A percentile compares a stretch with the other conserved stretches of the same genome.
These are phyloP conservation scores for Trichoderma gracile DNA, from an alignment of 2,329 filamentous ascomycete species.

Conservation along the genomic window DNA sequence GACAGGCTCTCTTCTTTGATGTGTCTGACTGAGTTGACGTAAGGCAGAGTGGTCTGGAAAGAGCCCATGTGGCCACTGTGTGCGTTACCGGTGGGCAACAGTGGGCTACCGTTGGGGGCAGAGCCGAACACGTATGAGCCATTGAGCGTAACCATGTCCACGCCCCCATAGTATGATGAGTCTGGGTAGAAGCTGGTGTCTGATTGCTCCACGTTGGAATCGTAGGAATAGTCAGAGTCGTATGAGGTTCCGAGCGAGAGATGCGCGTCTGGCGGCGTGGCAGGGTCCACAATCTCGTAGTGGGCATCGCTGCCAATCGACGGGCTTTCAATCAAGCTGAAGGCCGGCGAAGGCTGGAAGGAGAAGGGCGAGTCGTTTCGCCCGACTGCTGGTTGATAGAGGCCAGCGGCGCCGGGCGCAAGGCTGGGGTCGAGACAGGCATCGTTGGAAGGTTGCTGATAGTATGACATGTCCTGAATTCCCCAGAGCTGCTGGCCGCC, in stretches of 20 bases:
- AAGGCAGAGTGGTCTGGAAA: not conserved
- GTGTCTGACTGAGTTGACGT: not conserved
- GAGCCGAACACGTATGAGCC: not conserved
- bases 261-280: slow-evolving; percentile 16
- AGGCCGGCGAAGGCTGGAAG: slow-evolving; percentile 4
- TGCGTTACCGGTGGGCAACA: not conserved
- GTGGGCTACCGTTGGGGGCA: not conserved
- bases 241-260: slow-evolving; percentile 9
- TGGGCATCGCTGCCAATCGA: slow-evolving; percentile 17
- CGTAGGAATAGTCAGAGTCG: slow-evolving; percentile 9
- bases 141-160: not conserved
- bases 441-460: not conserved
- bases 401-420: not conserved
- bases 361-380: slow-evolving; percentile 11
- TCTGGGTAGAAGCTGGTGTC: not conserved
- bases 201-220: not conserved
- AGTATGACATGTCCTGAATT: not conserved
- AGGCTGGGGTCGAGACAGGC: not conserved
- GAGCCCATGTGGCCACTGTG: not conserved
- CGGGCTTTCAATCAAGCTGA: slow-evolving; percentile 14
- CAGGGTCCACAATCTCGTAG: slow-evolving; percentile 2
- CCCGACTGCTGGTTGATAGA: not conserved
- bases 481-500: not conserved
- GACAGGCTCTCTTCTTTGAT: slow-evolving; percentile 11
- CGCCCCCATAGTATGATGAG: not conserved